Evolutionary conservation across 2,329 filamentous ascomycete genomes (phyloP).

Genomic region (Tolypocladium tundrense): DNA sequence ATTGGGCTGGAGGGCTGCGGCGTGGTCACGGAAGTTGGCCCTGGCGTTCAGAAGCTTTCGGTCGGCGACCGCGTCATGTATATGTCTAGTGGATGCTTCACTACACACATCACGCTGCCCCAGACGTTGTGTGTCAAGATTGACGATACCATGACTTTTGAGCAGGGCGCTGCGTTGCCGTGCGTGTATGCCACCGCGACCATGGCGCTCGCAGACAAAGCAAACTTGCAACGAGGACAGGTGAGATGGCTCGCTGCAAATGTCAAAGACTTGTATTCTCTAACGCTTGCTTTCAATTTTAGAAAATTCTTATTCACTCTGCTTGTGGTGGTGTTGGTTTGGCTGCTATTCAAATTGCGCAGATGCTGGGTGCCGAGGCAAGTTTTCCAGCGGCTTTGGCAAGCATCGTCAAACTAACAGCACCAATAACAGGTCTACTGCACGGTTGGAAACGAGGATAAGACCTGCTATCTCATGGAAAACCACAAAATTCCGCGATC

Average conservation of each 20-base stretch:
- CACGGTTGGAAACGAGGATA: constrained; percentile 24
- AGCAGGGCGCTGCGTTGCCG: constrained; percentile 24
- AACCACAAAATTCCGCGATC: constrained; percentile 18
- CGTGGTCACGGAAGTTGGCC: constrained; percentile 16
- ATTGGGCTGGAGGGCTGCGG: constrained; percentile 21
- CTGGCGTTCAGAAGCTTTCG: constrained; percentile 14
- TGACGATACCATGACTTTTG: constrained; percentile 22
- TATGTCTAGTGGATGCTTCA: constrained; percentile 12
- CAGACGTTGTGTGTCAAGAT: constrained; percentile 19
- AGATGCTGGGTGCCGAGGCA: constrained; percentile 21
- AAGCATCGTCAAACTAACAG: background rate
- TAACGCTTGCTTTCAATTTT: background rate
- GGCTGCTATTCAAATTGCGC: constrained; percentile 10
- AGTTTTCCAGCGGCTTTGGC: background rate
- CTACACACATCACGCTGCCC: constrained; percentile 14
- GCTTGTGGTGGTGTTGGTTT: constrained; percentile 23
- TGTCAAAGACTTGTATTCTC: background rate
- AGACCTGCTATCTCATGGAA: constrained; percentile 20
- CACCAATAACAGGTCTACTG: constrained; percentile 19
- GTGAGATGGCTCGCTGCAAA: background rate
- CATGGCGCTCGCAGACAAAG: constrained; percentile 18
- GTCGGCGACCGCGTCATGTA: constrained; percentile 23
- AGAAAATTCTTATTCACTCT: constrained; percentile 24
- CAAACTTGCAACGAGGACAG: constrained; percentile 14
- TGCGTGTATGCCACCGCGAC: constrained; percentile 23